Evolutionary conservation across 2,329 filamentous ascomycete genomes (phyloP).

Genomic region (Microascus cirrosus): DNA sequence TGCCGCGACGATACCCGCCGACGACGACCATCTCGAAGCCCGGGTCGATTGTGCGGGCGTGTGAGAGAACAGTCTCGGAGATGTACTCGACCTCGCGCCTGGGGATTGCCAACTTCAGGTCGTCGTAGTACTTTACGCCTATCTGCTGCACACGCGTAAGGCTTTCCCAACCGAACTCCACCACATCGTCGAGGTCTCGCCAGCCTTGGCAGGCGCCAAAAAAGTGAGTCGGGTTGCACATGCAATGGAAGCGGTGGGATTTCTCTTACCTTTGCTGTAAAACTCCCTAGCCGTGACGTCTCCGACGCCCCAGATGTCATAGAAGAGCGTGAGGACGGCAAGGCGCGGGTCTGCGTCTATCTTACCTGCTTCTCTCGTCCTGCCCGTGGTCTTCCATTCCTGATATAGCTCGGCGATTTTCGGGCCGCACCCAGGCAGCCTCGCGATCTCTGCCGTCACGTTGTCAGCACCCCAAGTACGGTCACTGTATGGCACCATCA

Average conservation of each 20-base stretch:
- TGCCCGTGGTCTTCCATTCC: conserved; percentile 56
- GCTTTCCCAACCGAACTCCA: conserved; percentile 68
- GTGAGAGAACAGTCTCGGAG: conserved; percentile 45
- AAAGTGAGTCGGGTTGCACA: not conserved
- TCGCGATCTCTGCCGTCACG: conserved; percentile 18
- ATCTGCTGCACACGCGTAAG: conserved; percentile 82
- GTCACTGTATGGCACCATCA: too few relatives aligned
- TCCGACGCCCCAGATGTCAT: conserved; percentile 87
- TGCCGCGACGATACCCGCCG: conserved; percentile 74
- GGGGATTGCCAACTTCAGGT: conserved; percentile 63
- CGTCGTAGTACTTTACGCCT: conserved; percentile 86
- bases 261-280: conserved; percentile 45
- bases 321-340: conserved; percentile 57
- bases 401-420: conserved; percentile 71
- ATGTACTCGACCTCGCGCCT: conserved; percentile 65
- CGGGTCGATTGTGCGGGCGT: conserved; percentile 53
- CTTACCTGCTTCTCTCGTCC: conserved; percentile 51
- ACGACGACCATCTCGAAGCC: conserved; percentile 53
- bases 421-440: conserved; percentile 67
- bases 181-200: conserved; percentile 74
- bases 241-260: not conserved
- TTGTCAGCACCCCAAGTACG: not conserved
- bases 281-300: conserved; percentile 72
- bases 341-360: conserved; percentile 55
- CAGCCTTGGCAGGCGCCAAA: conserved; percentile 36